Conservation (phyloP, 2,329 filamentous ascomycete species). For the Blastomyces percursus region DNA sequence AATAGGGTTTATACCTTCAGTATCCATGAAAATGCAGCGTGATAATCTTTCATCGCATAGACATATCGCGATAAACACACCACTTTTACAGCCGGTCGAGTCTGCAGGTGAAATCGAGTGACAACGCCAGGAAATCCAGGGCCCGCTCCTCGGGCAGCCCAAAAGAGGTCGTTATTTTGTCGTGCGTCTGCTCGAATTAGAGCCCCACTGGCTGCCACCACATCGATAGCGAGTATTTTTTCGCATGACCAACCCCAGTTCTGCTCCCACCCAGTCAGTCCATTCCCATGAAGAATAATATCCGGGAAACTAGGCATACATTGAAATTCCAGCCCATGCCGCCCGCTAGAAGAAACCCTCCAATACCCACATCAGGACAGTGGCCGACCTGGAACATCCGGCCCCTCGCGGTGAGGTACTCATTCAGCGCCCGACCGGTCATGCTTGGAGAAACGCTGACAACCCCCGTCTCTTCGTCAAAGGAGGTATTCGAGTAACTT, state of each 20-base stretch:
- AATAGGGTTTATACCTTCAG: slow-evolving; percentile 18
- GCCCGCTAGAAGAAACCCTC: slow-evolving; percentile 1
- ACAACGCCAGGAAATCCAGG: slow-evolving; percentile 45
- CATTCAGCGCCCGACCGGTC: background rate
- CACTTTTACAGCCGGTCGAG: slow-evolving; percentile 17
- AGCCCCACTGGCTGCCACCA: background rate
- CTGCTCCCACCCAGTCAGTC: background rate
- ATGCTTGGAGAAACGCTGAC: background rate
- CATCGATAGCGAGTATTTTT: background rate
- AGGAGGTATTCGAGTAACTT: background rate
- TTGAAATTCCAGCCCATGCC: slow-evolving; percentile 5
- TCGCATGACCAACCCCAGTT: slow-evolving; percentile 1
- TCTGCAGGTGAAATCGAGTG: slow-evolving; percentile 41
- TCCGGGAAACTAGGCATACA: background rate
- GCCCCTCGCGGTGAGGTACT: background rate
- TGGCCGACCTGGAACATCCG: background rate
- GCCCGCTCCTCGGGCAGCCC: slow-evolving; percentile 41
- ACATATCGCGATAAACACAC: slow-evolving; percentile 35
- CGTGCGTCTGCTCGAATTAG: slow-evolving; percentile 11
- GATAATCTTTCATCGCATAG: slow-evolving; percentile 38
- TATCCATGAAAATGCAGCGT: slow-evolving; percentile 40
- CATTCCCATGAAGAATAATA: background rate
- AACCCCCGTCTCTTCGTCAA: background rate
- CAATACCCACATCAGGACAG: slow-evolving; percentile 1
- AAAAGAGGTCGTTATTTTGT: slow-evolving; percentile 39